These are phyloP conservation scores for Podospora sp. DNA, from an alignment of 495 filamentous ascomycete genomes.

Conservation along the genomic window DNA sequence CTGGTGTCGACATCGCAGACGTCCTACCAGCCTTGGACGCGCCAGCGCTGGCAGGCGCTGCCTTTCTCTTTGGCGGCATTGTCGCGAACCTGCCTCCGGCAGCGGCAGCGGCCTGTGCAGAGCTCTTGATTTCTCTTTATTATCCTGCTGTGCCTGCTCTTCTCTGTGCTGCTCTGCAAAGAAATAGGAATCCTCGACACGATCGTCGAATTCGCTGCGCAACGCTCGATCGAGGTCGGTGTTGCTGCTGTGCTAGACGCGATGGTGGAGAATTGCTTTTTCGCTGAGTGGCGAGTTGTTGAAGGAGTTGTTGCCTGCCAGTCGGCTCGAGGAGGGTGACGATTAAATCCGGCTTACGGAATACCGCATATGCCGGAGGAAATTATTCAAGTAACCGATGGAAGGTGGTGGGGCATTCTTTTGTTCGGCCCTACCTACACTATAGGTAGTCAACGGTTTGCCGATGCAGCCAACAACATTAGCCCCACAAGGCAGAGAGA, in stretches of 20 bases:
- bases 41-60: slow-evolving; percentile 56
- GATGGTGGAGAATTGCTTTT: neutral
- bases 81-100: slow-evolving; percentile 20
- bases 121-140: slow-evolving; percentile 5
- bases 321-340: neutral
- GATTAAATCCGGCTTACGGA: neutral
- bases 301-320: neutral
- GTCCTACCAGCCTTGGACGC: slow-evolving; percentile 55
- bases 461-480: too few species aligned
- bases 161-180: neutral
- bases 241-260: neutral
- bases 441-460: too few species aligned
- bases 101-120: neutral
- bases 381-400: neutral
- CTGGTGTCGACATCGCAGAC: slow-evolving; percentile 69
- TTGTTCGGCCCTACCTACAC: too few species aligned
- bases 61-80: slow-evolving; percentile 84
- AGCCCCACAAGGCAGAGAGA: too few species aligned
- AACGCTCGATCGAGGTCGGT: neutral
- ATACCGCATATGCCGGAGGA: neutral
- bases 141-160: neutral
- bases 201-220: neutral
- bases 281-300: neutral
- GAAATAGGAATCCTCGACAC: slow-evolving; percentile 1
- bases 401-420: neutral